Evolutionary conservation across 2,329 filamentous ascomycete genomes (phyloP), one percentile per base, ranked within the genome.

Genomic region (Acrocalymma vagum): DNA sequence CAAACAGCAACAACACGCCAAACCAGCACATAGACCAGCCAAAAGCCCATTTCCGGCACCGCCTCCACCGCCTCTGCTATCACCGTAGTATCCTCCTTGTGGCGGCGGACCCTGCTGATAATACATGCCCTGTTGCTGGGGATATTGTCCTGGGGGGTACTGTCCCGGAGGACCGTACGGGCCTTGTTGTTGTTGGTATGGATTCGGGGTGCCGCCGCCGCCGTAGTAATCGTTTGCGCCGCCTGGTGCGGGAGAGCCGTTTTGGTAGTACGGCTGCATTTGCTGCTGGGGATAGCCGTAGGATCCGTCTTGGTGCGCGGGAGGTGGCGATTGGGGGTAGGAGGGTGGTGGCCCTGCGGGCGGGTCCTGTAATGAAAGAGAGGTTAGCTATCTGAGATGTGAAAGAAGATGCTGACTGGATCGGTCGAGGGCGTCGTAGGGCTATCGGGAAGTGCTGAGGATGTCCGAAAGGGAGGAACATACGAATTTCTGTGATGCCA

Each of bases 1-100:
- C 63, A 79, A 69, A 67, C 76, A 79, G 53, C 76, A 79, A 52
- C 77, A 79, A 54, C 75, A 78, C 24, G 77, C 76, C 60, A 78
- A 48, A 38, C 65, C 69, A 8, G 69, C 76, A 45, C 75, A 58
- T 28, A 76, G 49, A 11, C 69, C 76, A 3, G 70, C 71, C 24
- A 74, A 65, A 22, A 76, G 58, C 2, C 75, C 75, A 4, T 63
- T 67, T 16, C 55, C 42, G n/a, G 40, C 61, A 11, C 60, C 56
- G 7, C 65, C 63, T 5, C 62, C 52, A 9, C 62, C 40, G 28
- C 48, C 63, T 48, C 48, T 63, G n/a, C 57, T 49, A 42, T 70
- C 63, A 22, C 65, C 51, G 36, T 73, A 73, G 43, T 74, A 71
- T 5, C 72, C 72, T 22, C 62, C 62, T 4, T 47, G 63, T 14